phyloP scores from a whole-genome alignment of 352 stramenopile species.

The Pythium rhizo-oryzae region DNA sequence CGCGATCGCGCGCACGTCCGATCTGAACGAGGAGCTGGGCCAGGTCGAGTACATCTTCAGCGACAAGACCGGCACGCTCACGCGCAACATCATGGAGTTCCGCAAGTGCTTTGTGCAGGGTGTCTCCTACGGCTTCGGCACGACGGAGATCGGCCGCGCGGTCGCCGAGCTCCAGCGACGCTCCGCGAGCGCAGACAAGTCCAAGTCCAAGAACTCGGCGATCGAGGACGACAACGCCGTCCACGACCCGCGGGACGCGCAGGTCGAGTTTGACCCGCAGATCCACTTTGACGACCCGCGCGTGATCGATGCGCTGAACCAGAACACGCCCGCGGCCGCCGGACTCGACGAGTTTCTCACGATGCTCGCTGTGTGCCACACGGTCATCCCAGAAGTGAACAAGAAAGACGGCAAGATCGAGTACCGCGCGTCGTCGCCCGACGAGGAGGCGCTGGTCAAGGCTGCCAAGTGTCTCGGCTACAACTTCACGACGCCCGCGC shows the following conservation, averaged over 20 bases:
- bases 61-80: constrained; percentile 99
- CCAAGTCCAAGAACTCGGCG: background rate
- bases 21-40: constrained; percentile 93
- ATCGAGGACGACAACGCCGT: constrained; percentile 21
- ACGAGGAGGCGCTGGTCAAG: constrained; percentile 94
- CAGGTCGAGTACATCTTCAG: constrained; percentile 98
- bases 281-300: constrained; percentile 80
- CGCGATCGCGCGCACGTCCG: constrained; percentile 84
- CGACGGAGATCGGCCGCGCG: constrained; percentile 70
- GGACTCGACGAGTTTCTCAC: constrained; percentile 75
- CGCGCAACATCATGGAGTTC: constrained; percentile 99
- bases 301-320: constrained; percentile 47
- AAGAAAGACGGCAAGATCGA: constrained; percentile 45
- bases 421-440: constrained; percentile 91
- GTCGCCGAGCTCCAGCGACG: constrained; percentile 52
- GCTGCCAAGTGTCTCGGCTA: constrained; percentile 80
- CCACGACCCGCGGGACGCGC: constrained; percentile 50
- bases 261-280: constrained; percentile 60
- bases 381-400: constrained; percentile 70
- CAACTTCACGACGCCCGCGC: constrained; percentile 75
- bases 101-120: constrained; percentile 89
- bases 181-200: background rate
- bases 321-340: constrained; percentile 23
- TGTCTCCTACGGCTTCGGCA: constrained; percentile 83
- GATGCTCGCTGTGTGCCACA: constrained; percentile 74